Evolutionary conservation across 306 rosid species (phyloP).

Genomic region (Parietaria judaica): DNA sequence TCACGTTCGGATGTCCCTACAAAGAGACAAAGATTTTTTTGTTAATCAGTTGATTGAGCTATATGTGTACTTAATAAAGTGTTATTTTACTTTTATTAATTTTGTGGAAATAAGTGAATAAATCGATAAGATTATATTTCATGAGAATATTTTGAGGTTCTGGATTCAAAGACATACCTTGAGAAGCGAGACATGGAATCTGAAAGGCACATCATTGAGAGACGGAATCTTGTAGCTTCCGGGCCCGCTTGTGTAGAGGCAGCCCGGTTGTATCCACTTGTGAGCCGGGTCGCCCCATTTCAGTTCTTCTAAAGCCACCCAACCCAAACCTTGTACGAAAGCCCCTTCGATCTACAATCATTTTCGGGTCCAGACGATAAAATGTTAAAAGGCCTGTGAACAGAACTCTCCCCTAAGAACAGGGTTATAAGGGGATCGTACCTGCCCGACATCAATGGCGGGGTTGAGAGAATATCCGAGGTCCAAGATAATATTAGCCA

Average conservation of each 20-base stretch:
- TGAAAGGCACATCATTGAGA: conserved; percentile 68
- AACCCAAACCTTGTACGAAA: conserved; percentile 90
- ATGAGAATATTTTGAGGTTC: no score
- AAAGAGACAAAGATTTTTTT: not conserved
- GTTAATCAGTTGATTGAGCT: no score
- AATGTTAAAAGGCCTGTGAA: not conserved
- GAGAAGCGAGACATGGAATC: conserved; percentile 71
- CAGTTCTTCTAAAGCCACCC: conserved; percentile 90
- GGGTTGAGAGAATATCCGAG: conserved; percentile 88
- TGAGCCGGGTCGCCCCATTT: conserved; percentile 98
- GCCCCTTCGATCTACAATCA: conserved; percentile 82
- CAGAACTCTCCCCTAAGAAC: no score
- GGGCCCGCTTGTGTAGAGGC: conserved; percentile 72
- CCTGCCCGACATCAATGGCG: conserved; percentile 96
- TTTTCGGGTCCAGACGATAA: not conserved
- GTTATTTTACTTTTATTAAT: no score
- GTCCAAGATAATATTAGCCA: conserved; percentile 64
- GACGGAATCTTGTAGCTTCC: conserved; percentile 91
- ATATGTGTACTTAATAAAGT: no score
- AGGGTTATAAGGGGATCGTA: conserved; percentile 5
- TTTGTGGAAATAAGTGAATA: no score
- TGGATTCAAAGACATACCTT: conserved; percentile 41
- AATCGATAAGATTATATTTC: no score
- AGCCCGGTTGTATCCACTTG: conserved; percentile 71
- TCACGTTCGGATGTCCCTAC: conserved; percentile 90